Evolutionary conservation across 352 stramenopile species (phyloP).

Genomic region (Globisporangium viniferum): DNA sequence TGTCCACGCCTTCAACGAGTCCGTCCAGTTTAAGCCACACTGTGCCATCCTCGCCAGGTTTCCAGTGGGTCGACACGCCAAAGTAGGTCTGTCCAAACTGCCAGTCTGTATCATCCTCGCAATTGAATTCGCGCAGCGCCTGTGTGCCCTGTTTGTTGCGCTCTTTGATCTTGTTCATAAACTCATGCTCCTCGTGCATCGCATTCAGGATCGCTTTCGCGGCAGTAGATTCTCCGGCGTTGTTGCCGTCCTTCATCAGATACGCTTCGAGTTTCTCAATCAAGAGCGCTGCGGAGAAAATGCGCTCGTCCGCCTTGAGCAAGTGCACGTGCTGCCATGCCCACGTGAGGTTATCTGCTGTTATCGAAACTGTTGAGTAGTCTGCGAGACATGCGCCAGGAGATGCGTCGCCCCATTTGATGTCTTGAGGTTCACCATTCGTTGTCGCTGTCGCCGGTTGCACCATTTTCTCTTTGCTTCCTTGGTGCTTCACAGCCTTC

Average conservation of each 20-base stretch:
- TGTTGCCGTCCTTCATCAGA: slow-evolving; percentile 27
- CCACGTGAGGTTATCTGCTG: slow-evolving; percentile 51
- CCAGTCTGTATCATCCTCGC: slow-evolving; percentile 62
- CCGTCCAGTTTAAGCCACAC: slow-evolving; percentile 84
- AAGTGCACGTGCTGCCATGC: slow-evolving; percentile 72
- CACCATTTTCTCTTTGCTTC: not conserved
- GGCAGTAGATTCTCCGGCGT: not conserved
- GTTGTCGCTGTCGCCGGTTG: not conserved
- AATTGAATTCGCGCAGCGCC: slow-evolving; percentile 70
- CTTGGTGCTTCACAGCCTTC: not conserved
- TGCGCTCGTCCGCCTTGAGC: slow-evolving; percentile 63
- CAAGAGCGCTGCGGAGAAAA: slow-evolving; percentile 65
- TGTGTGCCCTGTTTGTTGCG: slow-evolving; percentile 39
- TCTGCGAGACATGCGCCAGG: slow-evolving; percentile 34
- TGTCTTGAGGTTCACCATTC: slow-evolving; percentile 2
- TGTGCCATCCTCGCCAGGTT: slow-evolving; percentile 63
- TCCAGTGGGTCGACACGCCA: slow-evolving; percentile 78
- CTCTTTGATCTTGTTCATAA: slow-evolving; percentile 54
- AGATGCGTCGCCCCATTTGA: slow-evolving; percentile 15
- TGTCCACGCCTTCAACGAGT: slow-evolving; percentile 70
- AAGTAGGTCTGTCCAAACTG: slow-evolving; percentile 75
- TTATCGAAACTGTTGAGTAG: slow-evolving; percentile 53
- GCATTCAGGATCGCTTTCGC: slow-evolving; percentile 29
- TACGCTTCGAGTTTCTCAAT: slow-evolving; percentile 70
- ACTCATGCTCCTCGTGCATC: slow-evolving; percentile 55